phyloP scores from a whole-genome alignment of 192 early-diverging fungal species.

The Coemansia reversa region DNA sequence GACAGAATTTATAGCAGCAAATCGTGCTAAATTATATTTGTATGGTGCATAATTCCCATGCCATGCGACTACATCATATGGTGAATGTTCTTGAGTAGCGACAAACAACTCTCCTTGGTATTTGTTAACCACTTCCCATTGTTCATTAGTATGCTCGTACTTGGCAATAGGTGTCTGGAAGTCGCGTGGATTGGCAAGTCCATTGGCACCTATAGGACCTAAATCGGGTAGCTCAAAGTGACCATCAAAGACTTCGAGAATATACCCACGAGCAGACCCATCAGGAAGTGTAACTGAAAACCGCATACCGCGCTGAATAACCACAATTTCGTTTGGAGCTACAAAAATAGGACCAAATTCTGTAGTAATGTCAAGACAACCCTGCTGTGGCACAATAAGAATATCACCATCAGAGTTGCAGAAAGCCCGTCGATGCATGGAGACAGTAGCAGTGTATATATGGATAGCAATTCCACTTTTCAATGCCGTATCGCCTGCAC shows the following conservation, averaged over 20 bases:
- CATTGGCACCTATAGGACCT: conserved; percentile 95
- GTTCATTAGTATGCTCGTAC: conserved; percentile 63
- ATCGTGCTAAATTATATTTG: conserved; percentile 86
- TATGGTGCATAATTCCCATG: conserved; percentile 97
- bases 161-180: conserved; percentile 85
- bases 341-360: conserved; percentile 86
- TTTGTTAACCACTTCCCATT: conserved; percentile 77
- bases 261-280: conserved; percentile 84
- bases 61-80: conserved; percentile 97
- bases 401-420: conserved; percentile 92
- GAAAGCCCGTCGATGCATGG: conserved; percentile 79
- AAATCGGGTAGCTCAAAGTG: conserved; percentile 96
- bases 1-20: conserved; percentile 84
- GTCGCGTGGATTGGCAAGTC: conserved; percentile 91
- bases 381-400: conserved; percentile 90
- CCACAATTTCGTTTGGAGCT: conserved; percentile 85
- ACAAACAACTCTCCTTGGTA: conserved; percentile 78
- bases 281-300: conserved; percentile 79
- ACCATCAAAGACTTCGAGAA: conserved; percentile 83
- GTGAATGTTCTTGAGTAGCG: conserved; percentile 75
- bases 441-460: conserved; percentile 73
- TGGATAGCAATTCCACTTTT: conserved; percentile 82
- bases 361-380: conserved; percentile 83
- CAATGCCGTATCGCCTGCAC: conserved; percentile 78
- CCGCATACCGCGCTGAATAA: conserved; percentile 91